Percentiles rank a stretch among this genome's conserved stretches.
Evolutionary conservation across 2,329 filamentous ascomycete genomes (phyloP).

Genomic region (Calonectria montana): DNA sequence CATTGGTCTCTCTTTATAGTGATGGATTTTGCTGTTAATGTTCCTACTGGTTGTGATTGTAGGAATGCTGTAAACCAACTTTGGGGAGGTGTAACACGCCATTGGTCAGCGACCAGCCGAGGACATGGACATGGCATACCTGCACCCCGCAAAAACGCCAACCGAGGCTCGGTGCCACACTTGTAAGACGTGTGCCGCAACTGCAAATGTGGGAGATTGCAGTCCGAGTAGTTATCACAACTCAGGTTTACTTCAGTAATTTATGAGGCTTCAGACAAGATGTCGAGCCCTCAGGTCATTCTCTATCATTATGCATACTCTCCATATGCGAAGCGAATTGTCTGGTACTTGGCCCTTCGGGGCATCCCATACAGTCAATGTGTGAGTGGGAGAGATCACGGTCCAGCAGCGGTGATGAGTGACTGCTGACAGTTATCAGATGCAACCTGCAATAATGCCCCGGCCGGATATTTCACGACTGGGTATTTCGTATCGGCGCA

Average conservation of each 20-base stretch:
- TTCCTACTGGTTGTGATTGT: background rate
- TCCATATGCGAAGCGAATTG: slow-evolving; percentile 71
- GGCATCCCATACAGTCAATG: slow-evolving; percentile 76
- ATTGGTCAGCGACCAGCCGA: slow-evolving; percentile 26
- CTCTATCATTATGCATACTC: slow-evolving; percentile 76
- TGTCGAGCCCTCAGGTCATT: slow-evolving; percentile 55
- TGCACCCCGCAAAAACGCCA: slow-evolving; percentile 30
- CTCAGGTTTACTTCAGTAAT: background rate
- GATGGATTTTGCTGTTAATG: background rate
- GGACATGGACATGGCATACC: slow-evolving; percentile 1
- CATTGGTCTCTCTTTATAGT: background rate
- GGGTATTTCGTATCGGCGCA: slow-evolving; percentile 75
- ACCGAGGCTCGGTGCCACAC: slow-evolving; percentile 29
- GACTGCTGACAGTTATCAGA: slow-evolving; percentile 49
- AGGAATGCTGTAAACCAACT: background rate
- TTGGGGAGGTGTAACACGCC: slow-evolving; percentile 31
- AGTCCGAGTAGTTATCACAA: background rate
- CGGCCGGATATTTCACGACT: slow-evolving; percentile 72
- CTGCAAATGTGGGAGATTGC: background rate
- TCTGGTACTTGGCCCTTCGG: slow-evolving; percentile 76
- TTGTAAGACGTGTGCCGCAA: background rate
- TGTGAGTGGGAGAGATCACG: slow-evolving; percentile 56
- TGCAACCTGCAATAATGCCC: slow-evolving; percentile 74
- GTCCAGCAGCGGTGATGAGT: background rate
- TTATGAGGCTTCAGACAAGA: slow-evolving; percentile 9